Base-by-base conservation (phyloP, 352 stramenopile genomes). In the Phytophthora tubulina region DNA sequence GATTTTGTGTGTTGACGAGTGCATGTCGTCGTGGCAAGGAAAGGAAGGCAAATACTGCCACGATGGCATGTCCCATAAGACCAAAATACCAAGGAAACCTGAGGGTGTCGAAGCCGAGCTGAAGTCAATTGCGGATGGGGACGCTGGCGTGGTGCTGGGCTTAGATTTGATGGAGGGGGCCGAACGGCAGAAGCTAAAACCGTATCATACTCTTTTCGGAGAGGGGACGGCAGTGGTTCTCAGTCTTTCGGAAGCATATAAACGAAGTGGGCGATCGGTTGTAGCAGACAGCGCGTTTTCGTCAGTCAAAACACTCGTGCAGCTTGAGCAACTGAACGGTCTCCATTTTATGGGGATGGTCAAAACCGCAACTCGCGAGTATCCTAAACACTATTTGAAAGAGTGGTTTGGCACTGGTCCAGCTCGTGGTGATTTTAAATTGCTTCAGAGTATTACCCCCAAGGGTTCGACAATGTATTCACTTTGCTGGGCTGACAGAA, bases 201-300 rank as follows among this genome's bases (percentile, higher is more conserved):
- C 21, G 11, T 51, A 51, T 15, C 13, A 55, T 9, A 27, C 45
- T 9, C 45, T n/a, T n/a, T n/a, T n/a, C n/a, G n/a, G n/a, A n/a
- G n/a, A n/a, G n/a, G n/a, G n/a, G n/a, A n/a, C n/a, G 33, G 35
- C 58, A 8, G 15, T 58, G 46, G 17, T 44, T 15, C 46, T 51
- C n/a, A 13, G 58, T 4, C 45, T 66, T 44, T 13, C 17, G 11
- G 35, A 66, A 31, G 9, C 9, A 5, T 66, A 51, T 13, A 58
- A 42, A 51, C 46, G 46, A n/a, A 58, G 15, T 30, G 35, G 17
- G 11, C 33, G 46, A 9, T 58, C 58, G 0, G 11, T 66, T 15
- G 46, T 66, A 14, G 58, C 21, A 5, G 58, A 58, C 11, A 58
- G 46, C 33, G 58, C 46, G 2, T 64, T 64, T n/a, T 11, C 44